These are phyloP conservation scores for Teunomyces tritomae DNA, from an alignment of 805 yeast genomes.

Conservation along the genomic window DNA sequence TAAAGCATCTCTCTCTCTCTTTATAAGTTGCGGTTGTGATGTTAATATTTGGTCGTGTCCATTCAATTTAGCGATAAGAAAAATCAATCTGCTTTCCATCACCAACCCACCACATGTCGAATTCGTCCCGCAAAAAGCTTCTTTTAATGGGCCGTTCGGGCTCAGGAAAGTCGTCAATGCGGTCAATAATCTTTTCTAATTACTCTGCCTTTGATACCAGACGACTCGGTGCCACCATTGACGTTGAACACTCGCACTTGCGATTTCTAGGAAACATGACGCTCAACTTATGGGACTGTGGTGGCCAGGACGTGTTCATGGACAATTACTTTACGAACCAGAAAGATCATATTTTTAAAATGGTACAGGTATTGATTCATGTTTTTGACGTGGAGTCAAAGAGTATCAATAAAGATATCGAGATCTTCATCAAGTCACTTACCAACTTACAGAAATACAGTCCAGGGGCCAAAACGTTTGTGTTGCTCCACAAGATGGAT, in stretches of 20 bases:
- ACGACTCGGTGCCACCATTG: slow-evolving; percentile 93
- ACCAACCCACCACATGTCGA: slow-evolving; percentile 20
- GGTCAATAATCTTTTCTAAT: slow-evolving; percentile 92
- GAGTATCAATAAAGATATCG: slow-evolving; percentile 89
- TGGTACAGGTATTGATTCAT: slow-evolving; percentile 93
- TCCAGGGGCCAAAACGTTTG: slow-evolving; percentile 89
- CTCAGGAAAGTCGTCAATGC: slow-evolving; percentile 96
- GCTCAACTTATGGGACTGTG: slow-evolving; percentile 95
- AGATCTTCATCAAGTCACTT: slow-evolving; percentile 81
- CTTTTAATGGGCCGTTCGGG: slow-evolving; percentile 84
- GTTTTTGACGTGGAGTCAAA: slow-evolving; percentile 95
- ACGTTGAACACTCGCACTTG: slow-evolving; percentile 95
- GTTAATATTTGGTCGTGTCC: slow-evolving; percentile 1
- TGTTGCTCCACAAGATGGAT: slow-evolving; percentile 93
- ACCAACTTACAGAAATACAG: slow-evolving; percentile 78
- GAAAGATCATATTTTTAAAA: slow-evolving; percentile 87
- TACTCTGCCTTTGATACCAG: slow-evolving; percentile 97
- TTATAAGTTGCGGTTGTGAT: neutral
- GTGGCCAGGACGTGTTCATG: slow-evolving; percentile 96
- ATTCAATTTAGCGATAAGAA: neutral
- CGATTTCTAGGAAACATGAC: slow-evolving; percentile 95
- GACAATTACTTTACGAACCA: slow-evolving; percentile 88
- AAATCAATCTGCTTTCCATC: neutral
- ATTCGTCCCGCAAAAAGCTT: slow-evolving; percentile 39
- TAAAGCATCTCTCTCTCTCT: neutral